These are phyloP conservation scores for Panellus pusillus DNA, from an alignment of 768 basidiomycete species.

Conservation along the genomic window DNA sequence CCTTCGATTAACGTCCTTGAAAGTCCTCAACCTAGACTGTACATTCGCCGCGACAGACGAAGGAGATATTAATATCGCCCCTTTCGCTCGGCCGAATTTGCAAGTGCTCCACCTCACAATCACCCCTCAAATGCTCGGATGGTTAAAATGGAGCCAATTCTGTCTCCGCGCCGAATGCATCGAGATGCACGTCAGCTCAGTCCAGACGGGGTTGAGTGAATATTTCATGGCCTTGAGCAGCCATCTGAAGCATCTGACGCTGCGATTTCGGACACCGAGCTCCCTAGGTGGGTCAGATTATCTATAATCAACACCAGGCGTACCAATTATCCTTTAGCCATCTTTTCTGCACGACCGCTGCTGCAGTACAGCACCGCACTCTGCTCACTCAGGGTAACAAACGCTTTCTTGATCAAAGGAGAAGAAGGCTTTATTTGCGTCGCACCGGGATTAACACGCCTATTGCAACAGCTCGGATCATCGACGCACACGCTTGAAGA, in stretches of 20 bases:
- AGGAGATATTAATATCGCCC: not conserved
- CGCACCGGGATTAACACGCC: not conserved
- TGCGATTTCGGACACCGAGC: not conserved
- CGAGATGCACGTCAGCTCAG: not conserved
- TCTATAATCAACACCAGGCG: not conserved
- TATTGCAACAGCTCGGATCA: not conserved
- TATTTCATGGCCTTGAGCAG: not conserved
- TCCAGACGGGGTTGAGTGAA: not conserved
- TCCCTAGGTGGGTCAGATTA: not conserved
- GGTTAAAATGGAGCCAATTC: conserved; percentile 5
- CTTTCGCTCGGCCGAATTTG: not conserved
- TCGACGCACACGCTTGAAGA: not conserved
- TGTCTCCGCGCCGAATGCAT: not conserved
- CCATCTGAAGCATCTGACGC: not conserved
- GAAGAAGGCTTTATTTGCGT: conserved; percentile 1
- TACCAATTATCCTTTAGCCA: not conserved
- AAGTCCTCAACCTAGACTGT: not conserved
- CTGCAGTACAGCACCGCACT: not conserved
- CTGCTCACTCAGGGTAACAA: not conserved
- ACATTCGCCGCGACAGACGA: not conserved
- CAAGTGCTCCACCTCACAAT: not conserved
- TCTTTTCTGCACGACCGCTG: not conserved
- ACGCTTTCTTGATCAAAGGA: not conserved
- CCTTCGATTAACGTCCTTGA: not conserved
- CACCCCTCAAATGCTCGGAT: not conserved